Conservation (phyloP, 768 basidiomycete genomes). For the Macrolepiota dolichaula region DNA sequence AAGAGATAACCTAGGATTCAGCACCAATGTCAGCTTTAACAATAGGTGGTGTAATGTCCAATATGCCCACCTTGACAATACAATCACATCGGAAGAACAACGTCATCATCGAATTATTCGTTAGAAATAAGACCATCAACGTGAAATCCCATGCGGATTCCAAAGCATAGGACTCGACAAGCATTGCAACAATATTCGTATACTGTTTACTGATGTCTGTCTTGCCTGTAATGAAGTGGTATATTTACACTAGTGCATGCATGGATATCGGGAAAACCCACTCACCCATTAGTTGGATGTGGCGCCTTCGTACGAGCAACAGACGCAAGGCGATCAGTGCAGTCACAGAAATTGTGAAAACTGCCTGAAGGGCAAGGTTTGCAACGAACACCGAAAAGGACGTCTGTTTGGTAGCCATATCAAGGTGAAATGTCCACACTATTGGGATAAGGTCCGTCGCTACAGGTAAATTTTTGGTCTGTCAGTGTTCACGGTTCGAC, state of each 20-base stretch:
- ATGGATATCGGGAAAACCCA: background rate
- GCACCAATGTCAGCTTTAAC: background rate
- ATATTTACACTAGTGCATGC: background rate
- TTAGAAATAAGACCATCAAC: background rate
- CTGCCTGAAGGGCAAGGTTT: background rate
- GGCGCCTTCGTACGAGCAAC: background rate
- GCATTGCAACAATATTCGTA: background rate
- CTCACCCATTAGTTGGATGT: background rate
- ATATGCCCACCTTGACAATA: background rate
- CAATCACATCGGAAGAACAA: background rate
- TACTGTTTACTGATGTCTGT: background rate
- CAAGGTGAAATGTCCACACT: background rate
- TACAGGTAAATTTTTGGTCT: background rate
- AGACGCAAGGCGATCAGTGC: background rate
- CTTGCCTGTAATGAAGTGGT: background rate
- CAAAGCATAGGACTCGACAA: background rate
- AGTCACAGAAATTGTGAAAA: background rate
- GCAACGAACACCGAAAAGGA: background rate
- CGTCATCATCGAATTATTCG: too few relatives aligned
- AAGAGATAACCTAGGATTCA: background rate
- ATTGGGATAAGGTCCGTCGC: background rate
- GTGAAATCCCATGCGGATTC: background rate
- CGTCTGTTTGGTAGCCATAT: background rate
- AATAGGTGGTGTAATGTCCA: background rate
- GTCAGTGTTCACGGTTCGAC: background rate